Percentiles rank a stretch among this genome's conserved stretches.
These are phyloP conservation scores for Boletus reticulatus DNA, from an alignment of 768 basidiomycete genomes.

Conservation along the genomic window DNA sequence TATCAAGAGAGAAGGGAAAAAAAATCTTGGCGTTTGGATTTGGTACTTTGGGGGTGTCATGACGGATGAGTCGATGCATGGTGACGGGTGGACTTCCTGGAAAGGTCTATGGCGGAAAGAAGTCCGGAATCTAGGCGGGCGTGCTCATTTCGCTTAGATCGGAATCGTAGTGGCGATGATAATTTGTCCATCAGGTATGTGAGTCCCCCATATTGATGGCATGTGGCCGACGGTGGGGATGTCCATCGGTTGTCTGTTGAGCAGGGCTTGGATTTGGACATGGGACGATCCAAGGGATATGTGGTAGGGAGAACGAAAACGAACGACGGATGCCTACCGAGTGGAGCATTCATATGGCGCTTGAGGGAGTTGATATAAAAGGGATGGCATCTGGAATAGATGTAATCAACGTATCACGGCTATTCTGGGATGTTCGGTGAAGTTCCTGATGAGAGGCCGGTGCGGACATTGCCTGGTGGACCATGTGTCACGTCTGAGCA, in stretches of 20 bases:
- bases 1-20: not conserved
- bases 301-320: not conserved
- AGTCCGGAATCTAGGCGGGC: constrained; percentile 8
- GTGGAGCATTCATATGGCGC: no score
- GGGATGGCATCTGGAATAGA: constrained; percentile 8
- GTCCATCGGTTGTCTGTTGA: not conserved
- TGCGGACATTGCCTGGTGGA: constrained; percentile 7
- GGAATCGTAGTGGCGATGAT: constrained; percentile 25
- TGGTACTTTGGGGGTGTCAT: not conserved
- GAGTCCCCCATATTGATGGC: not conserved
- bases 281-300: not conserved
- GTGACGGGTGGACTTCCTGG: not conserved
- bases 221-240: not conserved
- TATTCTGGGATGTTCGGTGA: constrained; percentile 16
- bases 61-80: not conserved
- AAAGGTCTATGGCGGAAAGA: constrained; percentile 8
- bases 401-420: constrained; percentile 6
- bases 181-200: constrained; percentile 12
- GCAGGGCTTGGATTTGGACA: not conserved
- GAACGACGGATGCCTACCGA: no score
- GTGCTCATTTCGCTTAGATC: constrained; percentile 33
- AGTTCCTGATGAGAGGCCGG: constrained; percentile 19
- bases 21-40: not conserved
- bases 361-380: constrained; percentile 7
- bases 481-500: constrained; percentile 14